These are phyloP conservation scores for Elsinoe fawcettii DNA, from an alignment of 2,329 filamentous ascomycete genomes.

Conservation along the genomic window DNA sequence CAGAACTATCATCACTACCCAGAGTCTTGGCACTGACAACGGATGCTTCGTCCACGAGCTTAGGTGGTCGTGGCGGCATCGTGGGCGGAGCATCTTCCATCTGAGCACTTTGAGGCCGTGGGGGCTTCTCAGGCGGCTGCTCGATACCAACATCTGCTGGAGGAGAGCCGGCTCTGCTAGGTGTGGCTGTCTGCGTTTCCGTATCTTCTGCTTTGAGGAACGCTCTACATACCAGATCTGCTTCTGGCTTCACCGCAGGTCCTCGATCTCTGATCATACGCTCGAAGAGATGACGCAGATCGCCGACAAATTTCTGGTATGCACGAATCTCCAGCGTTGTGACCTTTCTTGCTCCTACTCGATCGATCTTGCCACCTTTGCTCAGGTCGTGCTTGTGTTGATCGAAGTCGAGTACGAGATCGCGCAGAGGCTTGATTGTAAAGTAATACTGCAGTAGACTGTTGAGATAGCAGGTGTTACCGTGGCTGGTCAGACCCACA, in stretches of 20 bases:
- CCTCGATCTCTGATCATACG: slow-evolving; percentile 29
- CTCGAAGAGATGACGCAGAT: slow-evolving; percentile 30
- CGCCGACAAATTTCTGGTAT: slow-evolving; percentile 29
- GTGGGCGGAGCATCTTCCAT: background rate
- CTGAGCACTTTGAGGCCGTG: background rate
- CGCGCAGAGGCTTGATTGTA: slow-evolving; percentile 71
- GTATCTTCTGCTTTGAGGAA: slow-evolving; percentile 23
- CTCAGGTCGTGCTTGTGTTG: slow-evolving; percentile 60
- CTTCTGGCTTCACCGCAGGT: slow-evolving; percentile 27
- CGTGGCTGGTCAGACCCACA: slow-evolving; percentile 84
- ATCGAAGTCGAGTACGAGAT: slow-evolving; percentile 72
- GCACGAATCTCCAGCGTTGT: slow-evolving; percentile 28
- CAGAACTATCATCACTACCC: background rate
- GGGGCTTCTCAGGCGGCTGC: slow-evolving; percentile 8
- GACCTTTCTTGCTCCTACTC: slow-evolving; percentile 66
- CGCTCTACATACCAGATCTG: slow-evolving; percentile 30
- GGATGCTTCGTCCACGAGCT: background rate
- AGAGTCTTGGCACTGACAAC: background rate
- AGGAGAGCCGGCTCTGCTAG: slow-evolving; percentile 6
- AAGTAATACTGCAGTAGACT: slow-evolving; percentile 94
- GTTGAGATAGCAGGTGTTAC: slow-evolving; percentile 97
- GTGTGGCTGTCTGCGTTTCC: slow-evolving; percentile 9
- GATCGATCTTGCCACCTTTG: slow-evolving; percentile 56
- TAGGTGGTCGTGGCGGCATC: slow-evolving; percentile 6
- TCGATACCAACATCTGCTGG: slow-evolving; percentile 12